Conservation (phyloP, 2,329 filamentous ascomycete genomes). For the Ciborinia camelliae region DNA sequence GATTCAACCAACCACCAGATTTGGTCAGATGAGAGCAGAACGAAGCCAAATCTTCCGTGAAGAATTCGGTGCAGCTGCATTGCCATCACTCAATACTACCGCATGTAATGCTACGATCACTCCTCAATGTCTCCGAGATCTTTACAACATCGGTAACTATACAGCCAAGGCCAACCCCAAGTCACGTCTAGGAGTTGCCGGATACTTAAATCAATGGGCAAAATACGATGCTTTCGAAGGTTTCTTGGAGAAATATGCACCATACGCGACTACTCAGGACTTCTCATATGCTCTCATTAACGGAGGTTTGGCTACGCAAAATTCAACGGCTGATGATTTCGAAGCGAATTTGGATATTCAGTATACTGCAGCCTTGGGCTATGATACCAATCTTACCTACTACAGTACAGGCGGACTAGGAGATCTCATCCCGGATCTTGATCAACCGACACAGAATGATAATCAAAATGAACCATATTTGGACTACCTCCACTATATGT, state of each 20-base stretch:
- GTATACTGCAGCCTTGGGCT: constrained; percentile 52
- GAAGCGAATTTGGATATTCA: constrained; percentile 43
- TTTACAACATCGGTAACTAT: constrained; percentile 45
- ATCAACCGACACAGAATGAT: constrained; percentile 43
- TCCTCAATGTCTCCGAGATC: constrained; percentile 36
- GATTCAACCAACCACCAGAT: constrained; percentile 47
- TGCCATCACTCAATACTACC: constrained; percentile 25
- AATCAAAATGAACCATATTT: constrained; percentile 67
- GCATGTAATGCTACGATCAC: constrained; percentile 37
- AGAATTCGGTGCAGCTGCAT: constrained; percentile 25
- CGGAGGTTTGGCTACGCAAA: constrained; percentile 41
- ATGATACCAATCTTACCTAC: constrained; percentile 49
- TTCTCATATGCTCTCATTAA: constrained; percentile 34
- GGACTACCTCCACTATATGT: constrained; percentile 55
- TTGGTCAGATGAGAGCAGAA: constrained; percentile 41
- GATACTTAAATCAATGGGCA: constrained; percentile 40
- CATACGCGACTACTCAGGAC: constrained; percentile 27
- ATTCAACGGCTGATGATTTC: constrained; percentile 39
- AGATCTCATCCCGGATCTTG: constrained; percentile 42
- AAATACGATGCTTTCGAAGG: constrained; percentile 27
- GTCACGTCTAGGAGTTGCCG: constrained; percentile 61
- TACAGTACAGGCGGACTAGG: constrained; percentile 55
- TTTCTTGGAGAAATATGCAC: constrained; percentile 27
- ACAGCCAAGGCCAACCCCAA: constrained; percentile 44
- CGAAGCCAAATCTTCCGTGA: constrained; percentile 31